Base-by-base conservation (phyloP, 139 green algal species). In the Gonium pectorale region DNA sequence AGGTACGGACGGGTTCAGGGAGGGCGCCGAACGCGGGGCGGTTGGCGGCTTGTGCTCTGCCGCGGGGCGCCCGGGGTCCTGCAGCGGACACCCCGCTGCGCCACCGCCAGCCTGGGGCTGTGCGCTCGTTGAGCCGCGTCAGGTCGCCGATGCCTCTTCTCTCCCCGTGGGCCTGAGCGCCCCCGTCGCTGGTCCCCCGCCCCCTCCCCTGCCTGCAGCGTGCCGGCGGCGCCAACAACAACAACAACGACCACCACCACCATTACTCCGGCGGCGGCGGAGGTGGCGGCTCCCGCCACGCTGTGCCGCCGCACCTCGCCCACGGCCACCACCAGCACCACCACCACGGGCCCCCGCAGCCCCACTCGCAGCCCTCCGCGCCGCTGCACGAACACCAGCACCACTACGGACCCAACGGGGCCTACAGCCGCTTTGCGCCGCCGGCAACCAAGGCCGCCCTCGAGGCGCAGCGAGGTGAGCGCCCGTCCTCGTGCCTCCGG, bases 391-490 rank as follows among this genome's bases (percentile, higher is more conserved):
- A 44, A 21, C 73, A 81, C 56, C 19, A 51, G 35, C 52, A 81
- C 73, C 73, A 70, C 35, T 81, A 81, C 73, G 26, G 56, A 15
- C 7, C 1, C 49, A 46, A 35, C 41, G 43, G 46, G 17, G 11
- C 24, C 13, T 81, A 67, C 75, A 82, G 75, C 60, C 75, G 75
- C 56, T 82, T 59, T 59, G 75, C 75, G 3, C 75, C 75, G 0
- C 59, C 59, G 2, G 75, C 15, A 17, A 17, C 75, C 13, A 71
- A 71, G 75, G 56, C 75, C 2, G 59, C 75, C 4, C 59, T 82
- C 40, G 75, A 82, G 75, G 75, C 75, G 9, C 75, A 82, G 59
- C 59, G 75, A 7, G 38, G n/a, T n/a, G n/a, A n/a, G n/a, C n/a
- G n/a, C n/a, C n/a, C n/a, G n/a, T n/a, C n/a, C n/a, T n/a, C n/a